phyloP scores from a whole-genome alignment of 2,329 filamentous ascomycete species.

The Aureobasidium lini region DNA sequence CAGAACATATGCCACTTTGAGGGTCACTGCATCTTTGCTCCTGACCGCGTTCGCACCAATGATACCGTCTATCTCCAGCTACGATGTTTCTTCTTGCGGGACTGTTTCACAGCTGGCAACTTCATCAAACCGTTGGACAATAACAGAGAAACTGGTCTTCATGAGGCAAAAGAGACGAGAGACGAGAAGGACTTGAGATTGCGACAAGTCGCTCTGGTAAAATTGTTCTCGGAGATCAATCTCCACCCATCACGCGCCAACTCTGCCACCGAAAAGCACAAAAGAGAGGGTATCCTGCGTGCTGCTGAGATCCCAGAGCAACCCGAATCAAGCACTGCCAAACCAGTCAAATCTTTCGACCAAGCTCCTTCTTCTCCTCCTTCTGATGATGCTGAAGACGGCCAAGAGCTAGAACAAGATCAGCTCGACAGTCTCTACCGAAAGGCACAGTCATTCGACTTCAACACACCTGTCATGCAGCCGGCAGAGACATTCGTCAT shows the following conservation, averaged over 20 bases:
- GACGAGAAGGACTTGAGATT: constrained; percentile 80
- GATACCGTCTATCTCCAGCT: constrained; percentile 93
- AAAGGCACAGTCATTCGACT: constrained; percentile 96
- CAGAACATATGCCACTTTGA: constrained; percentile 84
- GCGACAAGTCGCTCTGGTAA: constrained; percentile 80
- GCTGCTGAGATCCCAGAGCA: constrained; percentile 86
- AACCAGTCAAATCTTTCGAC: constrained; percentile 46
- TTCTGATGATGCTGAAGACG: constrained; percentile 65
- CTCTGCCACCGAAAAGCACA: constrained; percentile 65
- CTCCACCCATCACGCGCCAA: constrained; percentile 70
- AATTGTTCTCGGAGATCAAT: constrained; percentile 81
- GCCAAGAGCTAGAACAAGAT: constrained; percentile 86
- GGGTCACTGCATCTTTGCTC: constrained; percentile 80
- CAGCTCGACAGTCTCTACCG: constrained; percentile 90
- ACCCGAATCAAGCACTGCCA: constrained; percentile 40
- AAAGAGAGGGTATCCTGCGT: constrained; percentile 73
- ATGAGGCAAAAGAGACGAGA: constrained; percentile 74
- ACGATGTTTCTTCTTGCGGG: constrained; percentile 64
- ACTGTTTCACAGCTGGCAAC: constrained; percentile 60
- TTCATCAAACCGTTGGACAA: constrained; percentile 57
- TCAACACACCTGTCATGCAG: constrained; percentile 78
- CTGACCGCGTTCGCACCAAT: constrained; percentile 76
- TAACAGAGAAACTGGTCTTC: constrained; percentile 66
- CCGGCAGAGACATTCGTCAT: constrained; percentile 76
- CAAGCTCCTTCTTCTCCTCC: constrained; percentile 45